These are phyloP conservation scores for Teratosphaeria destructans DNA, from an alignment of 2,329 filamentous ascomycete genomes.

Conservation along the genomic window DNA sequence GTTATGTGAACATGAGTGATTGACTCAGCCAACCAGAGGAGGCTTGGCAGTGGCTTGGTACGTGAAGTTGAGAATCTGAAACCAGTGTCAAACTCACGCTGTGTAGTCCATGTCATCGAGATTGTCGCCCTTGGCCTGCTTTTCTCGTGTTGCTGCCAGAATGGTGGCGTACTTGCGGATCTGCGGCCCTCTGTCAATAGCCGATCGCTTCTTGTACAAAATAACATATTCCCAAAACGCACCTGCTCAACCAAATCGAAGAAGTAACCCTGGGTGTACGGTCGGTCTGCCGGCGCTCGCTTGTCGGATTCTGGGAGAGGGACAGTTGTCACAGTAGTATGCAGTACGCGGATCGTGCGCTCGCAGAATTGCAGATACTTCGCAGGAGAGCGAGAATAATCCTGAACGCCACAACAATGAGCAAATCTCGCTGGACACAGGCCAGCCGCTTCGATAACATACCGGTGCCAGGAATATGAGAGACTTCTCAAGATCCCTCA, in stretches of 20 bases:
- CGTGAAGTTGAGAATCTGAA: background rate
- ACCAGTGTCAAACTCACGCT: constrained; percentile 26
- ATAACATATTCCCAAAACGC: constrained; percentile 13
- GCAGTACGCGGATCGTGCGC: constrained; percentile 79
- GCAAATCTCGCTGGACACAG: constrained; percentile 50
- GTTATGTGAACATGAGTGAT: background rate
- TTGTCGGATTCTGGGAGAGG: constrained; percentile 79
- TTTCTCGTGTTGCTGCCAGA: constrained; percentile 64
- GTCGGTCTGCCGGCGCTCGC: constrained; percentile 70
- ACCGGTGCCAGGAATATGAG: constrained; percentile 85
- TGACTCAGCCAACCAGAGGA: background rate
- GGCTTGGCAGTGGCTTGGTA: background rate
- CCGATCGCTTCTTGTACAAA: constrained; percentile 3
- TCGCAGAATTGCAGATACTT: constrained; percentile 84
- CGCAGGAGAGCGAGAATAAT: constrained; percentile 55
- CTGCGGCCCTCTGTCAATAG: constrained; percentile 21
- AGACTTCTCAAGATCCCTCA: constrained; percentile 90
- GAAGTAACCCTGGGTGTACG: constrained; percentile 94
- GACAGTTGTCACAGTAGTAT: constrained; percentile 77
- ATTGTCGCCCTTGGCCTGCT: constrained; percentile 46
- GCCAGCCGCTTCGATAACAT: constrained; percentile 49
- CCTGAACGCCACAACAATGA: constrained; percentile 60
- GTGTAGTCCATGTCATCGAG: constrained; percentile 41
- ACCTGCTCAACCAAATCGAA: constrained; percentile 85
- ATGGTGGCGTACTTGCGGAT: constrained; percentile 81